Evolutionary conservation across 1,284 basidiomycete species (phyloP), one percentile per base, ranked within the genome.

Genomic region (Malassezia dermatis): DNA sequence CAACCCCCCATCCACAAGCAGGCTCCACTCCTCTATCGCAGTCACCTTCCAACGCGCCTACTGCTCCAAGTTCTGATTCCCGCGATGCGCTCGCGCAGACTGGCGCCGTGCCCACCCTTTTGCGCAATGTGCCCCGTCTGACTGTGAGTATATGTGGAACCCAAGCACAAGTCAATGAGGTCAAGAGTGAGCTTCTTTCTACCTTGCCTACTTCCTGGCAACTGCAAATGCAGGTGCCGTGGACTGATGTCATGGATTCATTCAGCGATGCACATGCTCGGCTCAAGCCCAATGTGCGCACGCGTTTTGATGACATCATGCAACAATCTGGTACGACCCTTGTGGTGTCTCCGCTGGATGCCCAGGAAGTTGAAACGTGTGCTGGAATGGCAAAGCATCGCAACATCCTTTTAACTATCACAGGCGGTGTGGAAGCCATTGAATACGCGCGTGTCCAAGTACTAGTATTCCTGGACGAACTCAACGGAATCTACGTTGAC

Each of bases 391-490:
- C 95, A 78, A 88, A 88, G 1, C 90, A 95, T 75, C 81, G 89
- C 53, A 84, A 87, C 53, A 94, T 90, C 69, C 89, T 94, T 74
- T 80, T 98, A 34, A 85, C 91, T 63, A 81, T 98, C 59, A 86
- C 86, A 19, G 93, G 93, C 8, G 65, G 76, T 32, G 84, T 86
- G 40, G 89, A 95, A 76, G 83, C 86, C 43, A 89, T 94, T 23
- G 89, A 94, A 69, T 80, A 90, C 44, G 93, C 91, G 27, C 84
- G 89, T 62, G 86, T 95, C 49, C 82, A 87, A 45, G 77, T 95
- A 45, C 79, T 98, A 54, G 89, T 95, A 60, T 86, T 95, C 83
- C 78, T 96, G 59, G 94, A 98, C 75, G 89, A 95, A 39, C 58
- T 63, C 40, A 58, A 45, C 30, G 67, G 63, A 7, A 79, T 96